Evolutionary conservation across 495 filamentous ascomycete species (phyloP), one percentile per base, ranked within the genome.

Genomic region (Xylaria intraflava): DNA sequence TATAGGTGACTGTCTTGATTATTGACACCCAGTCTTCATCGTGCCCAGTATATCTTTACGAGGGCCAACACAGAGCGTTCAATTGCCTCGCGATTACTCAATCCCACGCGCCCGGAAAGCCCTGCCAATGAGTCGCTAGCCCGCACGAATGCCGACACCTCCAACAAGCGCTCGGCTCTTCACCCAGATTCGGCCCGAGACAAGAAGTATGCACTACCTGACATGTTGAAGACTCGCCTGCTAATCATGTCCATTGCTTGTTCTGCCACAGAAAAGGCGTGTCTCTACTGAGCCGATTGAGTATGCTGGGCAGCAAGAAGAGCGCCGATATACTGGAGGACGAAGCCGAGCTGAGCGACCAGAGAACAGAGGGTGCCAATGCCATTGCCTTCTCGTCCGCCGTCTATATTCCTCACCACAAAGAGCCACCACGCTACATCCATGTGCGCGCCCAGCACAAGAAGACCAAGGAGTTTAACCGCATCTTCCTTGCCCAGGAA

Each of bases 401-500:
- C n/a, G 81, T 90, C 30, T 97, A 85, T 65, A 88, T 87, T 38
- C 94, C 93, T 19, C 87, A 85, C 45, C 84, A 93, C 60, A 92
- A 91, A 41, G 86, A 89, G 43, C 93, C 94, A 8, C 88, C 94
- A 3, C 82, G 86, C 47, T 99, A 99, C 66, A 88, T 97, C 60
- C 88, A 89, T 61, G 83, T 94, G 26, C 78, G 84, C 52, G 73
- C 88, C 11, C 82, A 86, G 58, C 82, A 90, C 64, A 97, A 95
- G 72, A 90, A 86, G 56, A 78, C 80, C 14, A 85, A 84, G 53
- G 85, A 88, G 48, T 97, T 97, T 66, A 80, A 89, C 53, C 83
- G 85, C 27, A 76, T 94, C 42, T 99, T 99, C 66, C 76, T 96
- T 12, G 90, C 93, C 0, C 93, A 99, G 70, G 87, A 96, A 62